phyloP scores from a whole-genome alignment of 2,329 filamentous ascomycete genomes.

The Ascochyta clinopodiicola region DNA sequence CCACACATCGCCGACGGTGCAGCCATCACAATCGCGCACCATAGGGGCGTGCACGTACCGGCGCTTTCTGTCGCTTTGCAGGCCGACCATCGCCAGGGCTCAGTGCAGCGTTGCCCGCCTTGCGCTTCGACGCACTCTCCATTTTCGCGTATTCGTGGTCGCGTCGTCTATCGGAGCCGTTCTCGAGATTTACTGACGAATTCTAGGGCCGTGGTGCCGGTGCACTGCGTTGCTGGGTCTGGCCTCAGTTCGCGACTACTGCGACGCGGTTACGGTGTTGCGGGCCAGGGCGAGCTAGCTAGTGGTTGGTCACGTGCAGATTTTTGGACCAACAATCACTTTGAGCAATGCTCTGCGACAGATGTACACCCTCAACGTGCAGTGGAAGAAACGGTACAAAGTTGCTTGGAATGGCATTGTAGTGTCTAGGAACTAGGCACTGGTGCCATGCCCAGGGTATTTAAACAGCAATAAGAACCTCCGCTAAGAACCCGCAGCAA shows the following conservation, averaged over 20 bases:
- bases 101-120: conserved; percentile 56
- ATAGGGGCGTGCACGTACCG: conserved; percentile 58
- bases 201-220: conserved; percentile 32
- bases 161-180: conserved; percentile 37
- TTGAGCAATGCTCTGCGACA: not conserved
- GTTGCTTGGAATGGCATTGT: conserved; percentile 15
- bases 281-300: not conserved
- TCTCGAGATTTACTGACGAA: conserved; percentile 17
- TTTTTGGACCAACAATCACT: not conserved
- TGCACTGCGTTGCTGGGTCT: conserved; percentile 42
- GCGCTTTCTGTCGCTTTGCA: conserved; percentile 64
- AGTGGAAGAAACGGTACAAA: not conserved
- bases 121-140: conserved; percentile 62
- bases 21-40: conserved; percentile 21
- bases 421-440: conserved; percentile 22
- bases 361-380: not conserved
- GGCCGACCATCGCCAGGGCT: conserved; percentile 61
- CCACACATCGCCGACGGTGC: conserved; percentile 11
- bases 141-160: conserved; percentile 41
- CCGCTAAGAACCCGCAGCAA: conserved; percentile 32
- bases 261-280: conserved; percentile 15
- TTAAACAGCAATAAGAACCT: conserved; percentile 29
- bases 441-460: conserved; percentile 39
- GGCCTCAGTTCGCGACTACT: conserved; percentile 8
- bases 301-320: conserved; percentile 10